Percentiles rank a stretch among this genome's conserved stretches.
Conservation (phyloP, 2,329 filamentous ascomycete genomes). For the Chaetomium olivaceum region DNA sequence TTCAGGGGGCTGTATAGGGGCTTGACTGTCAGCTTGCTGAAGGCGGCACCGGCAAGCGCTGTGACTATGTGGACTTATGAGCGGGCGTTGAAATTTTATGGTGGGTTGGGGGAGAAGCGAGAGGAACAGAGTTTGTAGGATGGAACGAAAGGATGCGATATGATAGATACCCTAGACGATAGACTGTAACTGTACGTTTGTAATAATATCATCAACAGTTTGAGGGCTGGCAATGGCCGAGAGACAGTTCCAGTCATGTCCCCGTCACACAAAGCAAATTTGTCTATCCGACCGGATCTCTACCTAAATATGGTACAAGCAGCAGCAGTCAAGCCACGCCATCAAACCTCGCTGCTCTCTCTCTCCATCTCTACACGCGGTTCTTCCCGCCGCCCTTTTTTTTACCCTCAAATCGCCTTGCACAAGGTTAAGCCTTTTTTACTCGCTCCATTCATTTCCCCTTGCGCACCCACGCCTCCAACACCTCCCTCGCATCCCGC, state of each 20-base stretch:
- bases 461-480: conserved; percentile 91
- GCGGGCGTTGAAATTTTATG: conserved; percentile 64
- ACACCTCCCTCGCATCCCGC: conserved; percentile 67
- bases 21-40: conserved; percentile 82
- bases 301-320: conserved; percentile 25
- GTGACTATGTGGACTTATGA: conserved; percentile 97
- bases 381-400: background rate
- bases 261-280: conserved; percentile 20
- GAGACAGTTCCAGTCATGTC: background rate
- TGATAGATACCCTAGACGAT: conserved; percentile 19
- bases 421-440: background rate
- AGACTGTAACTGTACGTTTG: conserved; percentile 15
- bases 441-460: conserved; percentile 61
- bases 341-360: conserved; percentile 8
- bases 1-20: conserved; percentile 82
- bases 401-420: background rate
- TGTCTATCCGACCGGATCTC: conserved; percentile 24
- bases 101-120: conserved; percentile 39
- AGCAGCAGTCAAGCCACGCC: conserved; percentile 2
- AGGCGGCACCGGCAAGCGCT: conserved; percentile 89
- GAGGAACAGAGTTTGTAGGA: conserved; percentile 13
- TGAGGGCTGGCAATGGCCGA: background rate
- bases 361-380: conserved; percentile 8
- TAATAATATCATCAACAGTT: background rate
- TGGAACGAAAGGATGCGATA: background rate